Conservation (phyloP, 306 rosid species). For the Castanopsis chinensis region DNA sequence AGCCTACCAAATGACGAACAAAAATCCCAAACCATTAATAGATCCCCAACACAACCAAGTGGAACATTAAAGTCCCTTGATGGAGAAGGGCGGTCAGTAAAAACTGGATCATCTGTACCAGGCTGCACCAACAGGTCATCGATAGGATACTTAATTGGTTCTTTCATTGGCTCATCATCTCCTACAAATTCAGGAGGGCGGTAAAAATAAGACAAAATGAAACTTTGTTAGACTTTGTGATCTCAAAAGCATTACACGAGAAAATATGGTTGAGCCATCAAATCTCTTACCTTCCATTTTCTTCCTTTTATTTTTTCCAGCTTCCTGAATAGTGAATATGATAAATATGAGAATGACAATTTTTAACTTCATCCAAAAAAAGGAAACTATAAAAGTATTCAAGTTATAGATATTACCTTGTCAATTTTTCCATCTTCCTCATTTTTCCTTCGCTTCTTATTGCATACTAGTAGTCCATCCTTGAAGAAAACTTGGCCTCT, state of each 20-base stretch:
- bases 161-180: slow-evolving; percentile 42
- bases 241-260: slow-evolving; percentile 6
- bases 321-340: slow-evolving; percentile 48
- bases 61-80: slow-evolving; percentile 73
- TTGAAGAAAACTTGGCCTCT: slow-evolving; percentile 52
- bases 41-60: slow-evolving; percentile 71
- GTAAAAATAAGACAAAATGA: neutral
- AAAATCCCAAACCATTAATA: slow-evolving; percentile 93
- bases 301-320: slow-evolving; percentile 46
- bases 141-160: slow-evolving; percentile 78
- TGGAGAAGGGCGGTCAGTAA: slow-evolving; percentile 69
- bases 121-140: slow-evolving; percentile 87
- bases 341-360: slow-evolving; percentile 30
- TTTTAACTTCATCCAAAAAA: slow-evolving; percentile 3
- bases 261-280: slow-evolving; percentile 31
- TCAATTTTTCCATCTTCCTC: slow-evolving; percentile 36
- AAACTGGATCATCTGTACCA: slow-evolving; percentile 70
- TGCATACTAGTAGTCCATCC: slow-evolving; percentile 67
- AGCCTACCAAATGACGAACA: slow-evolving; percentile 66
- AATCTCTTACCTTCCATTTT: slow-evolving; percentile 32
- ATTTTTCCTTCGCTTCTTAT: slow-evolving; percentile 57
- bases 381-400: slow-evolving; percentile 1
- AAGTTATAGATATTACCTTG: slow-evolving; percentile 22
- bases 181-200: slow-evolving; percentile 38
- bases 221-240: neutral